Percentiles rank a stretch among this genome's conserved stretches.
Conservation (phyloP, 1,284 basidiomycete genomes). For the Chiua sp. region DNA sequence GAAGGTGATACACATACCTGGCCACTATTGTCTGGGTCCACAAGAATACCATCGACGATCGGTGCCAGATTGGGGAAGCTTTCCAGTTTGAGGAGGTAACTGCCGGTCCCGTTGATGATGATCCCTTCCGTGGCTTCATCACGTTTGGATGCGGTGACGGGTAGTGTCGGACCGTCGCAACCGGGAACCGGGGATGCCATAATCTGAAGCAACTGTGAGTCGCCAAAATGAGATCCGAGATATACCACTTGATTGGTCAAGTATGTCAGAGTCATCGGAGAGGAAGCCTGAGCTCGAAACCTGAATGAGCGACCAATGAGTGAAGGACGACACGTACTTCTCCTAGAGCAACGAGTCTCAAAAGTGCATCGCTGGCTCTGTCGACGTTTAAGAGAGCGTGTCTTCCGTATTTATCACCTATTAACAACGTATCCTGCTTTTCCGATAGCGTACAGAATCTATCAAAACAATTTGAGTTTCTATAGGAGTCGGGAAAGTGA, state of each 20-base stretch:
- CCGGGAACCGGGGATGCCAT: constrained; percentile 48
- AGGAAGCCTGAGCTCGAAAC: constrained; percentile 60
- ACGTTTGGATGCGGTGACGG: constrained; percentile 45
- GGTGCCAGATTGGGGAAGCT: constrained; percentile 86
- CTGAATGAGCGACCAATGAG: constrained; percentile 3
- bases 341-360: constrained; percentile 76
- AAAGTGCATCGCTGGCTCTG: constrained; percentile 37
- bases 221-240: constrained; percentile 83
- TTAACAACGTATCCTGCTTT: constrained; percentile 55
- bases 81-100: constrained; percentile 63
- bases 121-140: constrained; percentile 43
- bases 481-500: not conserved
- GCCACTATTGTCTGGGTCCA: constrained; percentile 77
- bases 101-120: constrained; percentile 56
- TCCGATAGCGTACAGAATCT: constrained; percentile 59
- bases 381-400: constrained; percentile 69
- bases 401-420: constrained; percentile 83
- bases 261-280: constrained; percentile 79
- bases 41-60: constrained; percentile 82
- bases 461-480: constrained; percentile 4
- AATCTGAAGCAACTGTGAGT: constrained; percentile 79
- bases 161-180: constrained; percentile 50
- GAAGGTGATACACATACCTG: constrained; percentile 55
- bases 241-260: constrained; percentile 79
- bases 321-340: constrained; percentile 53